Evolutionary conservation across 805 yeast species (phyloP).

Genomic region (Candida michaelii): DNA sequence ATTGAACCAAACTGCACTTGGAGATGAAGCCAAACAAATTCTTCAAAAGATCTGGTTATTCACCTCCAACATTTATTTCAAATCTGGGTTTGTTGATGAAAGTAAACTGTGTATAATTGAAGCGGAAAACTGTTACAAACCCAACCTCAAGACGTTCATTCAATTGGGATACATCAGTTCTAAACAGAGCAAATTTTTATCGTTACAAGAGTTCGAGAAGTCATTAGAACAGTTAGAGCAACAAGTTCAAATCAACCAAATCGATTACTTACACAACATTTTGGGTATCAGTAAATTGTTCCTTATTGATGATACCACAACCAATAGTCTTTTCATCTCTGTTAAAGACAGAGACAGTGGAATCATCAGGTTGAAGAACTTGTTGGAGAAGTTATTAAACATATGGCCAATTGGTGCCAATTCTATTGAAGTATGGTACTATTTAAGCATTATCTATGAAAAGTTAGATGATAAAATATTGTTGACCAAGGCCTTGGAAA

Average conservation of each 20-base stretch:
- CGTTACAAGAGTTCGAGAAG: constrained; percentile 65
- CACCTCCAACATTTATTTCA: constrained; percentile 63
- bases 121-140: constrained; percentile 52
- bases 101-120: constrained; percentile 73
- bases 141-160: constrained; percentile 50
- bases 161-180: constrained; percentile 48
- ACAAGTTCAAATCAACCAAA: constrained; percentile 22
- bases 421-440: constrained; percentile 66
- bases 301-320: constrained; percentile 38
- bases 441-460: constrained; percentile 63
- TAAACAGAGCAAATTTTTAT: constrained; percentile 42
- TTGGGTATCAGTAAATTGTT: constrained; percentile 56
- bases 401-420: constrained; percentile 43
- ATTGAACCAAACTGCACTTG: constrained; percentile 1
- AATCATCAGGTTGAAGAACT: constrained; percentile 51
- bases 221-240: constrained; percentile 48
- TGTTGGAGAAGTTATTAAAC: constrained; percentile 37
- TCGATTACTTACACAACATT: constrained; percentile 49
- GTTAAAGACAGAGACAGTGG: constrained; percentile 60
- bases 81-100: constrained; percentile 53
- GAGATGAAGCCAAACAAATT: constrained; percentile 25
- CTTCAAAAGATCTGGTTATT: constrained; percentile 74
- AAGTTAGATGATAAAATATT: constrained; percentile 49
- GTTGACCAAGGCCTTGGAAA: constrained; percentile 55
- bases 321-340: constrained; percentile 47